Percentiles rank a stretch among this genome's conserved stretches.
Conservation (phyloP, 129 eudicot genomes). For the Scalesia atractyloides region DNA sequence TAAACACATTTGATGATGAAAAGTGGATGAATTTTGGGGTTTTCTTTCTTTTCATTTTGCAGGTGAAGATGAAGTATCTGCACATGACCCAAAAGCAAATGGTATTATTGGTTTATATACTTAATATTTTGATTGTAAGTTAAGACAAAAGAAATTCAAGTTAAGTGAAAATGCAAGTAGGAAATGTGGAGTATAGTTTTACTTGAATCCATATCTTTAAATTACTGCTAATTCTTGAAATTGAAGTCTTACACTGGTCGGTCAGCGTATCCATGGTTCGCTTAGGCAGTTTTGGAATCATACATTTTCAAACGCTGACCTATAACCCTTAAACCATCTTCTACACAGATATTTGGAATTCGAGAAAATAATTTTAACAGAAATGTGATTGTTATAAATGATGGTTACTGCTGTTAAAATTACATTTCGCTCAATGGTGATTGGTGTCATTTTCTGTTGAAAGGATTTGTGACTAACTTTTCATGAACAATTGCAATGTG, state of each 20-base stretch:
- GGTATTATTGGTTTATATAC: conserved; percentile 31
- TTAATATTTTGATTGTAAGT: not conserved
- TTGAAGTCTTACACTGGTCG: conserved; percentile 3
- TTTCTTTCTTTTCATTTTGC: not conserved
- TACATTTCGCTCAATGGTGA: not conserved
- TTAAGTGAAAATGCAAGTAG: not conserved
- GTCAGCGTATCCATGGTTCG: not conserved
- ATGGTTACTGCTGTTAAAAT: not conserved
- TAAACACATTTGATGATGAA: not conserved
- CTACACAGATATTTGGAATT: not conserved
- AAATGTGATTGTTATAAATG: not conserved
- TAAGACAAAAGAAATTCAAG: not conserved
- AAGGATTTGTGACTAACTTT: not conserved
- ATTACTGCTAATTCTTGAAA: not conserved
- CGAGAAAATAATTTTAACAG: not conserved
- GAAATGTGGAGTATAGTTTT: not conserved
- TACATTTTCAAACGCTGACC: too few relatives aligned
- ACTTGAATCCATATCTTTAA: not conserved
- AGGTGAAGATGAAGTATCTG: conserved; percentile 30
- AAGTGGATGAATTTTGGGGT: not conserved
- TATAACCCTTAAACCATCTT: not conserved
- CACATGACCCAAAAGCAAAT: conserved; percentile 38
- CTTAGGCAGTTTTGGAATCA: not conserved
- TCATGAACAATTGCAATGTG: not conserved
- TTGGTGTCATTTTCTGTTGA: not conserved